Percentiles rank a stretch among this genome's conserved stretches.
These are phyloP conservation scores for Fusarium mundagurra DNA, from an alignment of 2,329 filamentous ascomycete species.

Conservation along the genomic window DNA sequence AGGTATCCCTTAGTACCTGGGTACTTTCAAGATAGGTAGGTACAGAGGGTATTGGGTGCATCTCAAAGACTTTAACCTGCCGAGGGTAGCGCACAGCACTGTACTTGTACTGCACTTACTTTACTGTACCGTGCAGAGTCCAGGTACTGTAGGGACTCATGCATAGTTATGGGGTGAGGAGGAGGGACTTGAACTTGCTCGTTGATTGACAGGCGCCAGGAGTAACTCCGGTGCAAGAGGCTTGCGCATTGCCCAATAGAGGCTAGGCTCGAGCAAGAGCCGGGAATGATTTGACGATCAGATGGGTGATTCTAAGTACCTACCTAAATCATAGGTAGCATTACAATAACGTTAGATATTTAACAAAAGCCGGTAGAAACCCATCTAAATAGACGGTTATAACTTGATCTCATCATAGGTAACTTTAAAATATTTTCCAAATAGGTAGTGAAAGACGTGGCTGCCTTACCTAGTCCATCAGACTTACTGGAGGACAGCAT, in stretches of 20 bases:
- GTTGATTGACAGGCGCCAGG: background rate
- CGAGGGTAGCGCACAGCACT: constrained; percentile 2
- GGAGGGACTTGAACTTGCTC: background rate
- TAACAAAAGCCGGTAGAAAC: background rate
- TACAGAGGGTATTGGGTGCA: no score
- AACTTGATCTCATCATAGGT: background rate
- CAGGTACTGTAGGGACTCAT: background rate
- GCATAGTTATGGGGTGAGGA: constrained; percentile 9
- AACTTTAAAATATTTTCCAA: background rate
- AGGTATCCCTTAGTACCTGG: background rate
- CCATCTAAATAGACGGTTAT: no score
- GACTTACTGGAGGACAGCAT: background rate
- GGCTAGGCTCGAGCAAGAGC: background rate
- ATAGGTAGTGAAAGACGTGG: background rate
- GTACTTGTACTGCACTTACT: background rate
- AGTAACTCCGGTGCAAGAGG: constrained; percentile 12
- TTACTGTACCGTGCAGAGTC: no score
- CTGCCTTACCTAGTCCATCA: background rate
- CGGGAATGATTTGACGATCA: background rate
- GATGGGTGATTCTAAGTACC: background rate
- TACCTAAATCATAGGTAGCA: no score
- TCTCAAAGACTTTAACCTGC: background rate
- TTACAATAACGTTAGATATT: background rate
- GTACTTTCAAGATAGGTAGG: background rate
- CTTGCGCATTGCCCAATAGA: background rate